Evolutionary conservation across 2,329 filamentous ascomycete species (phyloP).

Genomic region (Canariomyces notabilis): DNA sequence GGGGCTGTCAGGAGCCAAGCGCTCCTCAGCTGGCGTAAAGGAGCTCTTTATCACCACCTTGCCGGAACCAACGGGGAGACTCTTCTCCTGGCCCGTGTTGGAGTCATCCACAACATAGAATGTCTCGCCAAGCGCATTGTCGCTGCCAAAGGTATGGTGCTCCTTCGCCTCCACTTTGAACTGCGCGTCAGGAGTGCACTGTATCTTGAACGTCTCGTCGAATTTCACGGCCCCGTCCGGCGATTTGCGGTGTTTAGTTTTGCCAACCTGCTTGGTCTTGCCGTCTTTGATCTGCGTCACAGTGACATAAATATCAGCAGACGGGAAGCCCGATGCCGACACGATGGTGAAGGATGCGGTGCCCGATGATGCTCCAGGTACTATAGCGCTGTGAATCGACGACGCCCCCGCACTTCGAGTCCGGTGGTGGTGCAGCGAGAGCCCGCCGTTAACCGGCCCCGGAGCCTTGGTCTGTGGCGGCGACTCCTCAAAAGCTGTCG

Average conservation of each 20-base stretch:
- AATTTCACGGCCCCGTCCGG: constrained; percentile 60
- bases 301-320: constrained; percentile 72
- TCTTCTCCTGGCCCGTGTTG: constrained; percentile 62
- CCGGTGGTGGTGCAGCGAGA: constrained; percentile 39
- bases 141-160: constrained; percentile 77
- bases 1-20: constrained; percentile 31
- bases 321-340: constrained; percentile 71
- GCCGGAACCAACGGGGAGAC: constrained; percentile 67
- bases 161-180: constrained; percentile 85
- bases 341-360: constrained; percentile 76
- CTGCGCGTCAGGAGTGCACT: constrained; percentile 73
- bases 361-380: constrained; percentile 54
- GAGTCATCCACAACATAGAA: constrained; percentile 90
- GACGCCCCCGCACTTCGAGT: constrained; percentile 58
- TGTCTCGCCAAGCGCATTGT: constrained; percentile 77
- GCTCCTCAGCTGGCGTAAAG: constrained; percentile 54
- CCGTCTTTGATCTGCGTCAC: constrained; percentile 58
- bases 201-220: constrained; percentile 73
- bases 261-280: constrained; percentile 76
- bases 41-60: constrained; percentile 67
- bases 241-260: constrained; percentile 86
- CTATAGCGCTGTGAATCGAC: constrained; percentile 60
- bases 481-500: constrained; percentile 35
- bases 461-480: constrained; percentile 26
- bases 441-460: constrained; percentile 30